phyloP scores from a whole-genome alignment of 2,329 filamentous ascomycete species.

The Neonectria punicea region DNA sequence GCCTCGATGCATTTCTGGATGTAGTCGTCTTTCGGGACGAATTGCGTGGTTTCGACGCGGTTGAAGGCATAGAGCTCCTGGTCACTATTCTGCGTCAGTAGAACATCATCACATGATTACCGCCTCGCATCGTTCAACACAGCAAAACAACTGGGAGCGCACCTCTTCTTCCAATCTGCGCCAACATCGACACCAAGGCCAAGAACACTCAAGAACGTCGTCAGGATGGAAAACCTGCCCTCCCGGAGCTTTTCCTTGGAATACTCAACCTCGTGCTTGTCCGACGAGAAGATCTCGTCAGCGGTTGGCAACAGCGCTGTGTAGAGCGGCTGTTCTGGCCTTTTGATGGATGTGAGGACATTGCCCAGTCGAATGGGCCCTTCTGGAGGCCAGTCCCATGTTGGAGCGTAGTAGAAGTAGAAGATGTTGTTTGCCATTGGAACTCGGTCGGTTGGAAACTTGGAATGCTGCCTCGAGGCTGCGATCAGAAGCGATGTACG shows the following conservation, averaged over 20 bases:
- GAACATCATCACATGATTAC: too few relatives aligned
- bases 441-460: neutral
- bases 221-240: conserved; percentile 21
- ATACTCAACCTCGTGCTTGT: conserved; percentile 20
- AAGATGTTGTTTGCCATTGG: conserved; percentile 15
- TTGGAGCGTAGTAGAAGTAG: conserved; percentile 24
- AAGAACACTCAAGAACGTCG: conserved; percentile 14
- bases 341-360: conserved; percentile 26
- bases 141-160: neutral
- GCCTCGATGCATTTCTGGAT: conserved; percentile 16
- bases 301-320: neutral
- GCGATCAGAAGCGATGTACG: neutral
- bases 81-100: neutral
- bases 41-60: conserved; percentile 16
- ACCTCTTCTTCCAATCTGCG: conserved; percentile 7
- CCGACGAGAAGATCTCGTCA: neutral
- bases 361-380: conserved; percentile 26
- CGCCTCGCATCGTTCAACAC: neutral
- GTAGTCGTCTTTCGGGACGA: conserved; percentile 15
- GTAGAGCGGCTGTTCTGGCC: conserved; percentile 19
- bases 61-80: conserved; percentile 20
- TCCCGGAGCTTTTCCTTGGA: conserved; percentile 12
- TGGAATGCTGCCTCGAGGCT: neutral
- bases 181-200: conserved; percentile 18
- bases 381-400: conserved; percentile 12